A percentile compares a stretch with the other conserved stretches of the same genome.
These are phyloP conservation scores for Inga leiocalycina DNA, from an alignment of 306 rosid species.

Conservation along the genomic window DNA sequence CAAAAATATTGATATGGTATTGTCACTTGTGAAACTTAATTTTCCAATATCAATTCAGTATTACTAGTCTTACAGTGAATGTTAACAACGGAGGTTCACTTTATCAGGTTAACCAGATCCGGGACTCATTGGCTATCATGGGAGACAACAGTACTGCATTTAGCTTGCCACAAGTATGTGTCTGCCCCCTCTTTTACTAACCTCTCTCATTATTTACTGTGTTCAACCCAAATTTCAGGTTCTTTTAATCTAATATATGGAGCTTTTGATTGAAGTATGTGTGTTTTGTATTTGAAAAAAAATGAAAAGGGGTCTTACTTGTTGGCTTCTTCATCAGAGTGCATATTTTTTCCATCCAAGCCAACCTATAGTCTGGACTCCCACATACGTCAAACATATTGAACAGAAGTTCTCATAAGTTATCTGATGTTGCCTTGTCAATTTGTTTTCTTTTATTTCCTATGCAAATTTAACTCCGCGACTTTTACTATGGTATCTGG, in stretches of 20 bases:
- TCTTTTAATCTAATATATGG: constrained; percentile 16
- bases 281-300: constrained; percentile 36
- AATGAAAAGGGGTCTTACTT: neutral
- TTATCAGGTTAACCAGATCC: constrained; percentile 90
- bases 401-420: constrained; percentile 3
- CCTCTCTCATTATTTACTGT: constrained; percentile 14
- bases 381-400: constrained; percentile 10
- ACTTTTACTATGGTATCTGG: neutral
- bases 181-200: constrained; percentile 17
- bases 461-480: neutral
- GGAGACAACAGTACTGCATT: constrained; percentile 97
- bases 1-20: constrained; percentile 88
- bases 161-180: constrained; percentile 90
- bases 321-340: constrained; percentile 14
- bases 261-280: neutral
- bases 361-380: constrained; percentile 1
- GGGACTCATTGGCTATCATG: constrained; percentile 93
- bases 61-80: constrained; percentile 29
- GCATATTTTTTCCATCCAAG: neutral
- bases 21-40: constrained; percentile 36
- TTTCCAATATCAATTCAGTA: constrained; percentile 31
- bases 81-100: constrained; percentile 34
- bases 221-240: neutral
- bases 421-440: constrained; percentile 11
- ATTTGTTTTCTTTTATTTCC: constrained; percentile 18